phyloP scores from a whole-genome alignment of 1,284 basidiomycete species.

The Puccinia polysora region DNA sequence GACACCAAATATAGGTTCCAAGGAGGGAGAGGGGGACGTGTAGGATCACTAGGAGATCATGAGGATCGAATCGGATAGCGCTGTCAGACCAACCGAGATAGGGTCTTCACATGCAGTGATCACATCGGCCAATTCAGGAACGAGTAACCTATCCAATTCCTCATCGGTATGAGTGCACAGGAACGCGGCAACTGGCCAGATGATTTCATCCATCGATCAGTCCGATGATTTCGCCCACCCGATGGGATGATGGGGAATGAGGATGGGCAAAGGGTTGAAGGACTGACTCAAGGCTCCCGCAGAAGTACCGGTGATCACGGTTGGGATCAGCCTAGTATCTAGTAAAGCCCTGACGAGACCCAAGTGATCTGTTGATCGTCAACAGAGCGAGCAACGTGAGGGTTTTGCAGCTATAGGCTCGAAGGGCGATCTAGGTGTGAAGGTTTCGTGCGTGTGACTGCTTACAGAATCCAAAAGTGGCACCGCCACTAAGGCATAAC shows the following conservation, averaged over 20 bases:
- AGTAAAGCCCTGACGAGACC: slow-evolving; percentile 89
- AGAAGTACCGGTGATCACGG: slow-evolving; percentile 81
- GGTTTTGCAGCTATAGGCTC: no score
- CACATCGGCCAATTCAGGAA: slow-evolving; percentile 75
- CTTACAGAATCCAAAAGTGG: slow-evolving; percentile 77
- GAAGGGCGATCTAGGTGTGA: no score
- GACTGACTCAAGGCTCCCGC: slow-evolving; percentile 70
- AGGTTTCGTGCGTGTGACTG: no score
- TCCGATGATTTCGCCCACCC: background rate
- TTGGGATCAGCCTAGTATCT: slow-evolving; percentile 77
- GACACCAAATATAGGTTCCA: background rate
- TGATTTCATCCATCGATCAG: background rate
- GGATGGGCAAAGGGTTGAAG: background rate
- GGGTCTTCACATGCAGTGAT: slow-evolving; percentile 87
- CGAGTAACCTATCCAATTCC: slow-evolving; percentile 72
- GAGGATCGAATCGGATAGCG: no score
- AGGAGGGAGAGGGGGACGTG: background rate
- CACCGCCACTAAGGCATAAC: slow-evolving; percentile 87
- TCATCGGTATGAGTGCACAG: slow-evolving; percentile 84
- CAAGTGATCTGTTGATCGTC: slow-evolving; percentile 66
- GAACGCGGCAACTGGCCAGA: slow-evolving; percentile 57
- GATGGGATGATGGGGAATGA: slow-evolving; percentile 6
- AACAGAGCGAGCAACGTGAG: no score
- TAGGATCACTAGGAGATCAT: no score
- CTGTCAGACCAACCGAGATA: slow-evolving; percentile 32